Evolutionary conservation across 2,329 filamentous ascomycete species (phyloP), one percentile per base, ranked within the genome.

Genomic region (Thelonectria blattea): DNA sequence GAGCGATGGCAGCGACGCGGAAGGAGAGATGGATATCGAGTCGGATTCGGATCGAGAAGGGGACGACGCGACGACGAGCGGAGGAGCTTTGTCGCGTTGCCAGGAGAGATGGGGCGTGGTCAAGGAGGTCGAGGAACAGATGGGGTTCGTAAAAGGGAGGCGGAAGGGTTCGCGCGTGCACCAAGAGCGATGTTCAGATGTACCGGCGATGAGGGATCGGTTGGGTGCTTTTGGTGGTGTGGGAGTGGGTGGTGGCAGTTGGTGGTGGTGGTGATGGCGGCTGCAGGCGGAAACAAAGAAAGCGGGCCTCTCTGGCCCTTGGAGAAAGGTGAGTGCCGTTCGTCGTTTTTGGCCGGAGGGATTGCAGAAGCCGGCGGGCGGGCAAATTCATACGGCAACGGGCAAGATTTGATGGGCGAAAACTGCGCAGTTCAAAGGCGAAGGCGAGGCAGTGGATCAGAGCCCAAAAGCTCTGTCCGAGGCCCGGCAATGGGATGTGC

Each of bases 1-100:
- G 60, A 55, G 60, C 49, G 54, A 67, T 68, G 59, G 66, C 60
- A 61, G 64, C 65, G 66, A 63, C 62, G 56, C 65, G 60, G 65
- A 57, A 60, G 62, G 62, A 56, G 58, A 37, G 37, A 46, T 17
- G n/a, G 61, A 64, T 50, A 63, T 49, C 60, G 22, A 41, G 48
- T 18, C 51, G 51, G 52, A 63, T 57, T 18, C 51, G 51, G 52
- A 62, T 57, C 61, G 65, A 63, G 64, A 63, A 49, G 43, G 55
- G 30, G 52, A 49, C 41, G 52, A 48, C 20, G 47, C 48, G 20
- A 32, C 20, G 20, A 45, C 18, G 17, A 39, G 37, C 22, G 27
- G 56, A 49, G 50, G 50, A 27, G n/a, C 17, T 20, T 37, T 14
- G 34, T 37, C 34, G 34, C 34, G 49, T 47, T 48, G 34, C 18